phyloP scores from a whole-genome alignment of 371 early-diverging fungal genomes.

The Umbelopsis sp. region DNA sequence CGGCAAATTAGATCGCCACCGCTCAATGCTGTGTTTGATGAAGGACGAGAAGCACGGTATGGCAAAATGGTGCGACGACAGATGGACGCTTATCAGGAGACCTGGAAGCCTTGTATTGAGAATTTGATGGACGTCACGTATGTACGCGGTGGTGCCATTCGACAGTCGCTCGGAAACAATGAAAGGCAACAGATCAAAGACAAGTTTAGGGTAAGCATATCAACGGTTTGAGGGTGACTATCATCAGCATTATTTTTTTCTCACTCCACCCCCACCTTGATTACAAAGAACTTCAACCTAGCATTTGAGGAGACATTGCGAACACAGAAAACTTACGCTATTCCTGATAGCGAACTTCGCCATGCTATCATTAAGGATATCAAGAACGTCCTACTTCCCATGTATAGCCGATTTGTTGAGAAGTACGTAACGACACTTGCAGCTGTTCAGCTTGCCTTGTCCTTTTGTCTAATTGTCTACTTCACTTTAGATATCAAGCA shows the following conservation, averaged over 20 bases:
- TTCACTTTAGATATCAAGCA: constrained; percentile 44
- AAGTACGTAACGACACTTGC: constrained; percentile 44
- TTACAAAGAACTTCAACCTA: constrained; percentile 69
- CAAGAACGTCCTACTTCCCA: constrained; percentile 73
- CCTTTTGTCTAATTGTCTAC: constrained; percentile 7
- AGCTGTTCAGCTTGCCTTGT: not conserved
- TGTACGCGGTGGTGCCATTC: constrained; percentile 67
- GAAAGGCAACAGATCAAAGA: constrained; percentile 80
- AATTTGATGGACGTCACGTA: constrained; percentile 76
- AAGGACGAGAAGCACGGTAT: constrained; percentile 55
- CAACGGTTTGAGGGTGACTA: too few relatives aligned
- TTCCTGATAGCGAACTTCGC: constrained; percentile 83
- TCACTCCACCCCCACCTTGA: constrained; percentile 5
- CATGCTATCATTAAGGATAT: constrained; percentile 74
- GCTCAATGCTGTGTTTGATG: constrained; percentile 57
- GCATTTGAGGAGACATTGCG: constrained; percentile 81
- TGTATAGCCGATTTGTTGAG: constrained; percentile 78
- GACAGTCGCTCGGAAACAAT: constrained; percentile 63
- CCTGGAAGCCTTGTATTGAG: constrained; percentile 77
- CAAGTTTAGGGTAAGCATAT: constrained; percentile 65
- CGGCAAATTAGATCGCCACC: constrained; percentile 69
- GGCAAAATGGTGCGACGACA: constrained; percentile 66
- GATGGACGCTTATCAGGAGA: constrained; percentile 66
- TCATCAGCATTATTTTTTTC: too few relatives aligned
- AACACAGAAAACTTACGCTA: constrained; percentile 74